A percentile compares a stretch with the other conserved stretches of the same genome.
Evolutionary conservation across 2,329 filamentous ascomycete genomes (phyloP).

Genomic region (Nemania sp.): DNA sequence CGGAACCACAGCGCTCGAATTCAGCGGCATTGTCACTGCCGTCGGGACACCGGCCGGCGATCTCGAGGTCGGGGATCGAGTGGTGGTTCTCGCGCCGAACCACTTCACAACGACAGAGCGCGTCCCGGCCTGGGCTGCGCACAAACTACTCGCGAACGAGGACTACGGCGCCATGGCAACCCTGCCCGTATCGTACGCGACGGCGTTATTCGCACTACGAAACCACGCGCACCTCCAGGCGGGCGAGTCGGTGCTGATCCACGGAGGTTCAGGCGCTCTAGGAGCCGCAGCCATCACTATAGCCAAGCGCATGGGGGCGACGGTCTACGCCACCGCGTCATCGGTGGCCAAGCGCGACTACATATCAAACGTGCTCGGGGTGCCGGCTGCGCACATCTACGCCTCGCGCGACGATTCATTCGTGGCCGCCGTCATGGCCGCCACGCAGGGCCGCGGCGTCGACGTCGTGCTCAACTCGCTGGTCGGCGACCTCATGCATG

Average conservation of each 20-base stretch:
- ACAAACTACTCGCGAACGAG: conserved; percentile 7
- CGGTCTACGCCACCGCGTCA: conserved; percentile 5
- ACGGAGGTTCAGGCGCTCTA: conserved; percentile 38
- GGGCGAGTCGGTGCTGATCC: conserved; percentile 10
- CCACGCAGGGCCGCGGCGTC: conserved; percentile 4
- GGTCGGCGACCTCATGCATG: conserved; percentile 42
- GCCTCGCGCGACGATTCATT: conserved; percentile 1
- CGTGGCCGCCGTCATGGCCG: background rate
- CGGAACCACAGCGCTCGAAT: conserved; percentile 1
- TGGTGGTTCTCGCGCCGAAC: background rate
- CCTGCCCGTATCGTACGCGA: background rate
- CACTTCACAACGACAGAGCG: conserved; percentile 1
- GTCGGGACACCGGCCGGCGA: background rate
- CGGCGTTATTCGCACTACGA: conserved; percentile 6
- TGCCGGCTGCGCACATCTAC: conserved; percentile 1
- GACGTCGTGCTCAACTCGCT: conserved; percentile 49
- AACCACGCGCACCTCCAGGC: background rate
- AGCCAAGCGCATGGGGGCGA: background rate
- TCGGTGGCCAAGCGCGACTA: background rate
- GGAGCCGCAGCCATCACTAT: conserved; percentile 41
- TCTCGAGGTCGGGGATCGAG: conserved; percentile 3
- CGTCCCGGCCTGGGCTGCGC: background rate
- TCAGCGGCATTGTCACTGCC: background rate
- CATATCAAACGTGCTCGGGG: background rate
- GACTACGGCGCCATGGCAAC: background rate